Evolutionary conservation across 2,329 filamentous ascomycete species (phyloP), one percentile per base, ranked within the genome.

Genomic region (Penicillium sp.): DNA sequence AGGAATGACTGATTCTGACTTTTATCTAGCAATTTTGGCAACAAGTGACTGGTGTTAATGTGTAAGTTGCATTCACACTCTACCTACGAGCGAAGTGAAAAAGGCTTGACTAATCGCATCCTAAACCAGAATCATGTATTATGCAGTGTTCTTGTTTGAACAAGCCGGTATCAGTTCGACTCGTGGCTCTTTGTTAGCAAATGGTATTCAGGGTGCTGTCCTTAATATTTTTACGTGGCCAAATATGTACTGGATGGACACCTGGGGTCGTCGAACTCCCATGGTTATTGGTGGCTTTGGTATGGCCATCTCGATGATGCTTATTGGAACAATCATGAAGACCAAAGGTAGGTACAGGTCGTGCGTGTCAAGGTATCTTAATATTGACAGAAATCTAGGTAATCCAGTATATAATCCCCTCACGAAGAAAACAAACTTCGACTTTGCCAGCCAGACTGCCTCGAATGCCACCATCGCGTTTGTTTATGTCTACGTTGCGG

Each of bases 161-260:
- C 67, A 70, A 50, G 68, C 68, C 19, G 69, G 69, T 2, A 61
- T 71, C 19, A 56, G 52, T 11, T 60, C 46, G 3, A 65, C 60
- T 1, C 58, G 57, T 3, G 54, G 62, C 3, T 69, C 68, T 0
- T 61, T 72, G 9, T 60, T 71, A 0, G 67, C 69, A 9, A 70
- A 70, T 13, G 69, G 69, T 1, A 63, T 71, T 10, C 63, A 67
- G 29, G 69, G 69, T 1, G 66, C 68, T 13, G 62, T 70, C 9
- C 55, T 70, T 29, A 63, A 71, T 29, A 58, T 70, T n/a, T 67
- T 70, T 52, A 71, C 69, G 1, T 64, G 61, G 48, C 64, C 65
- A 0, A 67, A 67, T 31, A 69, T 70, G 63, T 69, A 67, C 37
- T 70, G 61, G 44, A 66, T 70, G 48, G 69, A 71, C 33, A 64